Evolutionary conservation across 2,329 filamentous ascomycete species (phyloP), one percentile per base, ranked within the genome.

Genomic region (Epichloe bromicola): DNA sequence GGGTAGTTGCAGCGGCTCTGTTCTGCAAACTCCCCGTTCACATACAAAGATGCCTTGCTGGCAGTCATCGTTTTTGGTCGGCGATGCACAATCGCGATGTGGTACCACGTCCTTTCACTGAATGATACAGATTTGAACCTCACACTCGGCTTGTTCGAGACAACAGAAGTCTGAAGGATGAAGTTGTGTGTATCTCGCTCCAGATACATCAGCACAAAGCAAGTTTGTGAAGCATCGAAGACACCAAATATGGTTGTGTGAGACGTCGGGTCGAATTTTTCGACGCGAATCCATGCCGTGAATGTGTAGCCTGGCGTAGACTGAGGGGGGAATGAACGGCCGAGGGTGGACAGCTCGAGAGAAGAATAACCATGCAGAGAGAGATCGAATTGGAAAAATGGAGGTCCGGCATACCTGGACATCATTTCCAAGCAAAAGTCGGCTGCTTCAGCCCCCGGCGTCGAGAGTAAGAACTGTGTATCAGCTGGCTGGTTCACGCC

Each of bases 201-300:
- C 39, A 98, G 75, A 62, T 98, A 98, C 54, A 89, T 83, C 58
- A 98, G 80, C 37, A 98, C 71, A 61, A 98, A 98, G 66, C 93
- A 98, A 5, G 87, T 88, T 65, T 97, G 91, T 5, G 82, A 88
- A 3, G 84, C 76, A 67, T 98, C 93, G 66, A 94, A 97, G 8
- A 93, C 88, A 26, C 93, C 93, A 65, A 98, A 98, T 14, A 98
- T 78, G 0, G 93, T 98, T 0, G 93, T 98, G 65, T 98, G 93
- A 15, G 86, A 83, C 44, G 80, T 79, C 5, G 79, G 71, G 64
- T 98, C 94, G 65, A 93, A 97, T 40, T 81, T 74, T 64, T 97
- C 90, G 53, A 98, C 80, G 19, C 86, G 82, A 47, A 95, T 78
- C 93, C 93, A 98, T 0, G 88, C 80, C 44, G 86, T 80, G 54